Percentiles rank a stretch among this genome's conserved stretches.
Evolutionary conservation across 169 alveolate genomes (phyloP).

Genomic region (Plasmodium fragile): DNA sequence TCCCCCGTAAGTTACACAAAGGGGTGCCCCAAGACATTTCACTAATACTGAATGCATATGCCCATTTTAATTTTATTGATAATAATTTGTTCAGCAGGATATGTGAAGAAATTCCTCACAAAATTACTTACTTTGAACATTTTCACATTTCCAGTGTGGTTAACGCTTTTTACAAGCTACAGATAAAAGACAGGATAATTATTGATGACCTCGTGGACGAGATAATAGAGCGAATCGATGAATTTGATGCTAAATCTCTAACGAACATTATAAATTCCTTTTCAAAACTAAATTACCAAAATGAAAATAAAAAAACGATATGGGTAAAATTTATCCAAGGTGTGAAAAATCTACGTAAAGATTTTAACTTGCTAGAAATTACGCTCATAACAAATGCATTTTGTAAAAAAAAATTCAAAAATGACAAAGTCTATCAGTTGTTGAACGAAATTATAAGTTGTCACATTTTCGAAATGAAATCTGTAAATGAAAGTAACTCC

Average conservation of each 20-base stretch:
- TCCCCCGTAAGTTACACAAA: constrained; percentile 70
- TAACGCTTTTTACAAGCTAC: constrained; percentile 56
- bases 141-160: constrained; percentile 57
- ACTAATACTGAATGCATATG: constrained; percentile 65
- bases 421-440: constrained; percentile 20
- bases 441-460: constrained; percentile 22
- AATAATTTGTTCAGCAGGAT: constrained; percentile 62
- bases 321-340: constrained; percentile 57
- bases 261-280: constrained; percentile 54
- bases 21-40: constrained; percentile 75
- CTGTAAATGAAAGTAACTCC: constrained; percentile 38
- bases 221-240: constrained; percentile 52
- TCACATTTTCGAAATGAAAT: constrained; percentile 35
- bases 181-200: constrained; percentile 67
- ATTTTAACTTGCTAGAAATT: constrained; percentile 52
- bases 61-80: constrained; percentile 64
- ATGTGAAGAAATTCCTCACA: constrained; percentile 78
- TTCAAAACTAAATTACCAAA: constrained; percentile 54
- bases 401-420: constrained; percentile 58
- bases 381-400: constrained; percentile 45
- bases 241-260: constrained; percentile 65
- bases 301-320: constrained; percentile 41
- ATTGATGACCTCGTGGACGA: constrained; percentile 63
- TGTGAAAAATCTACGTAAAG: constrained; percentile 36
- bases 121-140: constrained; percentile 46